phyloP scores from a whole-genome alignment of 805 yeast species.

The Candida hungchunana region DNA sequence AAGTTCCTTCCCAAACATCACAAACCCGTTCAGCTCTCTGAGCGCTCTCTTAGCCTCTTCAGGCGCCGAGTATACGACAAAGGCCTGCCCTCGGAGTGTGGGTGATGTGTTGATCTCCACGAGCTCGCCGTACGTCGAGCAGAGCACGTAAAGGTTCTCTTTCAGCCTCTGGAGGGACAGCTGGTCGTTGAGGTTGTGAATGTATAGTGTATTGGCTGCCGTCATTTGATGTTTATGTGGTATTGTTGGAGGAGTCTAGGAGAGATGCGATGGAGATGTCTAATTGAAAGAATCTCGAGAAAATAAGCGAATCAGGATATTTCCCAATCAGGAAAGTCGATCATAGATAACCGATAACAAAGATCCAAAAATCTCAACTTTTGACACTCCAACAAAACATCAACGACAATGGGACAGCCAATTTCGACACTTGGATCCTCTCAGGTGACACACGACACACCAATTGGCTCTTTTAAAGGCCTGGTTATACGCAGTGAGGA shows the following conservation, averaged over 20 bases:
- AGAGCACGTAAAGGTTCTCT: slow-evolving; percentile 52
- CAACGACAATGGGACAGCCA: slow-evolving; percentile 9
- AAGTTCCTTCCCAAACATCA: slow-evolving; percentile 50
- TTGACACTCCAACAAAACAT: no score
- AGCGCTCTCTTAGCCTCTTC: slow-evolving; percentile 51
- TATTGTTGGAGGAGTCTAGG: neutral
- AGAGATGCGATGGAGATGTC: neutral
- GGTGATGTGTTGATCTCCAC: slow-evolving; percentile 43
- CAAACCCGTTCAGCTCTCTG: slow-evolving; percentile 40
- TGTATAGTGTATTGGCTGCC: slow-evolving; percentile 44
- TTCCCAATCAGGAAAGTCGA: no score
- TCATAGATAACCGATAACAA: no score
- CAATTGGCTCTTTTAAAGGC: slow-evolving; percentile 7
- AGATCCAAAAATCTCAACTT: no score
- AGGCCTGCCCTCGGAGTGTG: slow-evolving; percentile 63
- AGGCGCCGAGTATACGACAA: slow-evolving; percentile 45
- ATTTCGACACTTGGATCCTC: slow-evolving; percentile 8
- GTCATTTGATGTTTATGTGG: neutral
- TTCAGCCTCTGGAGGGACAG: slow-evolving; percentile 41
- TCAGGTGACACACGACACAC: slow-evolving; percentile 1
- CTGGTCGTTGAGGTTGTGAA: slow-evolving; percentile 57
- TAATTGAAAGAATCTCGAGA: no score
- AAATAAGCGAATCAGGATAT: no score
- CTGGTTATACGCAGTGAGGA: slow-evolving; percentile 4
- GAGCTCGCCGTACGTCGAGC: slow-evolving; percentile 63